Evolutionary conservation across 805 yeast species (phyloP), one percentile per base, ranked within the genome.

Genomic region (Ogataea methylovora): DNA sequence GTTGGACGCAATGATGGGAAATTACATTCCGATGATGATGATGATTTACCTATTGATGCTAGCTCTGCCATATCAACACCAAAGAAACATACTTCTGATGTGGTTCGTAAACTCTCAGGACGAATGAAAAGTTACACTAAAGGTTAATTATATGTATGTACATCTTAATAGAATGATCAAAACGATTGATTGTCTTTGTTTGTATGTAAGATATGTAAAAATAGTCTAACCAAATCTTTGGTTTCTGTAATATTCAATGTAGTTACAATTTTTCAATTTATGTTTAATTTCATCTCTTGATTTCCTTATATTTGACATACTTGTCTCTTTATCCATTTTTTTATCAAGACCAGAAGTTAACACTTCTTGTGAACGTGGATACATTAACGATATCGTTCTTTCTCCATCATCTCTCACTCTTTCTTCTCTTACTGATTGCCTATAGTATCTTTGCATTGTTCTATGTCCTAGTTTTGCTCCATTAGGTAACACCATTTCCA

Each of bases 401-500:
- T 72, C 78, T 12, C 86, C 79, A 14, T 83, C 87, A 10, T 63
- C 51, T 19, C 71, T 61, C 8, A 59, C 60, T 16, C 61, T 56
- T 27, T 68, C 75, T 2, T 61, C 51, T 12, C 65, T 60, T 25
- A 69, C 47, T 38, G 69, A 71, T 54, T 83, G 95, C 49, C 80
- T 76, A 54, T 77, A 77, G 49, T 74, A 76, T 34, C 84, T 65
- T 30, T 71, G 68, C 58, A 82, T 66, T 2, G 83, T 65, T 40
- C 97, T 67, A 56, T 88, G 95, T 0, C 95, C 94, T 1, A 84
- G 69, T 29, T 75, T 72, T 4, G 73, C 61, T 1, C 97, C 97
- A 14, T 83, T 71, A 2, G 95, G 88, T 32, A 88, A 63, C 0
- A 72, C 63, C 30, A 87, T 56, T 46, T 81, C 86, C 13, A 70